These are phyloP conservation scores for Lasiodiplodia hormozganensis DNA, from an alignment of 2,329 filamentous ascomycete species.

Conservation along the genomic window DNA sequence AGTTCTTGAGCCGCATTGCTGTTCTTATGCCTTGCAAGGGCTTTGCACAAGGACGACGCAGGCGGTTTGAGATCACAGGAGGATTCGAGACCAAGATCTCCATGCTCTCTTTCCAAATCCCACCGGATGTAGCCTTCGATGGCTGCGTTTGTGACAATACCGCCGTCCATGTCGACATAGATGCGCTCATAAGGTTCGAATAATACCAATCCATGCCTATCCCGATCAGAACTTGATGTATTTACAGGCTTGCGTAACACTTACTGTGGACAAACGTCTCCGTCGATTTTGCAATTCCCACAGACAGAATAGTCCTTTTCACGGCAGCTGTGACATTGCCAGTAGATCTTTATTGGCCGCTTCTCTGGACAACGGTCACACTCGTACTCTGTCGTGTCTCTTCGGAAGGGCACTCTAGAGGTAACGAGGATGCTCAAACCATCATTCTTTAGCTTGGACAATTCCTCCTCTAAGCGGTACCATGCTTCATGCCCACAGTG, in stretches of 20 bases:
- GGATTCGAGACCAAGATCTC: neutral
- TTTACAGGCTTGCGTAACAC: neutral
- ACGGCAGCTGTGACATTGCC: neutral
- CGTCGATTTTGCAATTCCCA: neutral
- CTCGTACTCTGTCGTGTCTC: accelerated
- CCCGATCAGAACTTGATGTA: neutral
- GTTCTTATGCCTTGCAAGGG: neutral
- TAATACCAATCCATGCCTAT: neutral
- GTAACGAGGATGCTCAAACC: neutral
- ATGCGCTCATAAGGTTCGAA: neutral
- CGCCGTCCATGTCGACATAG: neutral
- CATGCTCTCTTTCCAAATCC: neutral
- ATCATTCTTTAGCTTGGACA: neutral
- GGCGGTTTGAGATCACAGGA: neutral
- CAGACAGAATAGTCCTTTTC: neutral
- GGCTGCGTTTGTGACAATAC: too few species aligned
- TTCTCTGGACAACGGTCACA: neutral
- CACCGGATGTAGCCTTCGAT: neutral
- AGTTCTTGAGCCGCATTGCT: neutral
- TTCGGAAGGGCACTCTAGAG: neutral
- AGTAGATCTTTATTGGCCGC: neutral
- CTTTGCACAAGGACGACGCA: neutral
- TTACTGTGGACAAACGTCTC: neutral
- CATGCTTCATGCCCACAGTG: neutral
- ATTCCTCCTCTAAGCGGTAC: neutral